Evolutionary conservation across 2,329 filamentous ascomycete species (phyloP), one percentile per base, ranked within the genome.

Genomic region (Aspergillus sp.): DNA sequence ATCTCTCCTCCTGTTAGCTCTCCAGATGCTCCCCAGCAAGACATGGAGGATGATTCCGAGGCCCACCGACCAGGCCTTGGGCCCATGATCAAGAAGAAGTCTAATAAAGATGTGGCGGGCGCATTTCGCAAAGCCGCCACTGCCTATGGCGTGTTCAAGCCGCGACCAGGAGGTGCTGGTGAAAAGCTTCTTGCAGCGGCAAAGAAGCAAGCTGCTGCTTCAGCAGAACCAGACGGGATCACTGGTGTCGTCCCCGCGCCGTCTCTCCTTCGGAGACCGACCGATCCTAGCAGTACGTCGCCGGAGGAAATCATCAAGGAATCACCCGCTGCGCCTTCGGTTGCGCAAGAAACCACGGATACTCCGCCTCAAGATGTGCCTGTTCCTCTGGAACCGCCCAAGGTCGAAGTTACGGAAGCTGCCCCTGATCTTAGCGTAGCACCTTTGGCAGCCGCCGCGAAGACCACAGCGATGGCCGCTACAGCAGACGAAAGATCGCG

Each of bases 1-100:
- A 34, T 54, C 6, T 61, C 64, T 31, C 45, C 67, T 13, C 62
- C 66, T 3, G 51, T 45, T n/a, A 64, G 62, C 54, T 53, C 67
- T 15, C 52, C 65, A 3, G 66, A 66, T 19, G 48, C 54, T n/a
- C 25, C 60, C 17, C 61, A 64, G 17, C 55, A 64, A 17, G 62
- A 69, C 15, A 63, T 77, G 11, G 77, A 74, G 83, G 82, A 77
- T 76, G 79, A 69, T 76, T 84, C 85, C 30, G 83, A 84, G 49
- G 75, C 77, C 31, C 81, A 84, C 66, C 82, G 91, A n/a, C 92
- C 92, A 19, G 93, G 92, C 1, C 83, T 96, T 7, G 92, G 92
- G 0, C 92, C 93, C 2, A 97, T 97, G 93, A 90, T 97, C 70
- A 94, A 92, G 77, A 87, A 89, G 65, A 92, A 91, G 72, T 89